A percentile compares a stretch with the other conserved stretches of the same genome.
phyloP scores from a whole-genome alignment of 768 basidiomycete genomes.

The Kwoniella dendrophila region DNA sequence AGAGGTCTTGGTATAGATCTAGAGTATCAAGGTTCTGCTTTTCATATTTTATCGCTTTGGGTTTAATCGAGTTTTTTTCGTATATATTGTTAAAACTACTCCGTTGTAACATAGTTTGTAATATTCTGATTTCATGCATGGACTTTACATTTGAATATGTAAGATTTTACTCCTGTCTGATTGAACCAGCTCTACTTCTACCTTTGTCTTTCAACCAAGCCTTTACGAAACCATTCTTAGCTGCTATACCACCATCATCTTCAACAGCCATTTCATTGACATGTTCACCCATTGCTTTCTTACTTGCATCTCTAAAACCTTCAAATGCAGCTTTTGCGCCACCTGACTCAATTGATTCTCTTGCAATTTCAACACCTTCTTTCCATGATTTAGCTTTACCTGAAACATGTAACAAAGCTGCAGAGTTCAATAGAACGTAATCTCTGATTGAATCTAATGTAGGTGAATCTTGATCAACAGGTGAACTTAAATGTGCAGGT shows the following conservation, averaged over 20 bases:
- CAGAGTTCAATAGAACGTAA: slow-evolving; percentile 88
- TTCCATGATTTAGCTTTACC: slow-evolving; percentile 71
- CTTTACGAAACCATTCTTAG: slow-evolving; percentile 54
- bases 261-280: slow-evolving; percentile 38
- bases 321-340: slow-evolving; percentile 58
- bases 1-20: slow-evolving; percentile 61
- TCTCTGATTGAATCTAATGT: slow-evolving; percentile 69
- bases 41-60: background rate
- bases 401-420: slow-evolving; percentile 82
- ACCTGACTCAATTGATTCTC: slow-evolving; percentile 58
- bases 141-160: background rate
- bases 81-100: background rate
- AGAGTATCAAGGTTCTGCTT: too few relatives aligned
- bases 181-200: slow-evolving; percentile 2
- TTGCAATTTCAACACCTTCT: slow-evolving; percentile 72
- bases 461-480: slow-evolving; percentile 45
- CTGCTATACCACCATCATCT: slow-evolving; percentile 56
- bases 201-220: slow-evolving; percentile 43
- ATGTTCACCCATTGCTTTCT: slow-evolving; percentile 52
- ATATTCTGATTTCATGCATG: background rate
- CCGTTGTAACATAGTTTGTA: background rate
- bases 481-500: slow-evolving; percentile 44
- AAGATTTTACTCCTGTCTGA: background rate
- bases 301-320: slow-evolving; percentile 55
- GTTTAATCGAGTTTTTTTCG: background rate